Evolutionary conservation across 306 rosid genomes (phyloP), one percentile per base, ranked within the genome.

Genomic region (Glycine tomentella): DNA sequence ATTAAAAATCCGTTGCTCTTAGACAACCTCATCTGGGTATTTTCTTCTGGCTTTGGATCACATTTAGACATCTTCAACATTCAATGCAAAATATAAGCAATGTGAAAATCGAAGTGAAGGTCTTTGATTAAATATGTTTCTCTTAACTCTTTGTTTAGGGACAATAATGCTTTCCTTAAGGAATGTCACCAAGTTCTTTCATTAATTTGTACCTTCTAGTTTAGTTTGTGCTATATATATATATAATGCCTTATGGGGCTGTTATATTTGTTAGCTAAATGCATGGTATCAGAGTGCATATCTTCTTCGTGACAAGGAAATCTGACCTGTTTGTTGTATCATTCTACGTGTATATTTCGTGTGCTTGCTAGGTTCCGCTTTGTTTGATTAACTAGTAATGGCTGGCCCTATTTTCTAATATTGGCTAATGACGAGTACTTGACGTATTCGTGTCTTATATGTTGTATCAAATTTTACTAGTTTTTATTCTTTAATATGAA

Each of bases 201-300:
- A 15, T 4, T 25, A 25, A 11, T 51, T 51, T 34, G 25, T 40
- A 11, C 0, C 7, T 34, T 48, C 44, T 49, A 10, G n/a, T 34
- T 5, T 31, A 3, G 15, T 9, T 17, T 49, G 11, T 13, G 31
- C 9, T 5, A 33, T 64, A 25, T 25, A 25, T 25, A 25, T 45
- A 10, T 20, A 78, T 52, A 73, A 38, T 81, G 68, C 4, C 17
- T 64, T 67, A 63, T 17, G 59, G 7, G 79, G 65, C 40, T 71
- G 56, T 8, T 59, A 3, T 56, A 17, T 70, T 11, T 36, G 49
- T 36, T 65, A 65, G 11, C 12, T 33, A 12, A 0, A 63, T 5
- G 9, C 15, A 5, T 31, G 15, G 16, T 33, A 62, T 33, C 0
- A 2, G 1, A 15, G 11, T 5, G 17, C 17, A 8, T 16, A 8